Percentiles rank a stretch among this genome's conserved stretches.
phyloP scores from a whole-genome alignment of 2,329 filamentous ascomycete genomes.

The Trichoderma sp. region DNA sequence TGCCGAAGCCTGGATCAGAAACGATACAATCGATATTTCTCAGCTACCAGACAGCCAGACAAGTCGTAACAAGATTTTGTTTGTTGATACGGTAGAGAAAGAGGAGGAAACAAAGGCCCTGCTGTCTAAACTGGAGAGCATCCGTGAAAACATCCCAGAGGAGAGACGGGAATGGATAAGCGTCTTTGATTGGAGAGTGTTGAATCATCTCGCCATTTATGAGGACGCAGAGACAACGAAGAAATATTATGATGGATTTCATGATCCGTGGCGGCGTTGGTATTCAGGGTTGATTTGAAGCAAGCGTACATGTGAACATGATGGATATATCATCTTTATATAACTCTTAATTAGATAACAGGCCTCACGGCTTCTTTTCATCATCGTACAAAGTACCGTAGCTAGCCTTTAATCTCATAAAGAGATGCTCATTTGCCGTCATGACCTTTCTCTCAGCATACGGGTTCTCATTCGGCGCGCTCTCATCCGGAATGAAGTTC shows the following conservation, averaged over 20 bases:
- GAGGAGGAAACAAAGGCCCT: conserved; percentile 37
- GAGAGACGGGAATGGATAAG: conserved; percentile 41
- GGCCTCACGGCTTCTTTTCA: conserved; percentile 32
- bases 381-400: conserved; percentile 58
- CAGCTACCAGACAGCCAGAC: background rate
- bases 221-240: conserved; percentile 38
- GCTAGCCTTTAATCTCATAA: conserved; percentile 60
- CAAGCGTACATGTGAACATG: background rate
- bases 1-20: conserved; percentile 38
- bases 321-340: background rate
- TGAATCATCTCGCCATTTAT: conserved; percentile 43
- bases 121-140: conserved; percentile 36
- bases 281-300: conserved; percentile 44
- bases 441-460: conserved; percentile 57
- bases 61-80: conserved; percentile 35
- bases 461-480: conserved; percentile 42
- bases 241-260: conserved; percentile 39
- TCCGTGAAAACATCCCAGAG: conserved; percentile 31
- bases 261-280: conserved; percentile 47
- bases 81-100: conserved; percentile 44
- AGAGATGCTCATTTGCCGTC: conserved; percentile 65
- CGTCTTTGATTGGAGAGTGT: conserved; percentile 50
- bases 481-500: conserved; percentile 39
- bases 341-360: background rate
- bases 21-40: conserved; percentile 17